Conservation (phyloP, 106 monocot species). For the Xerophyta viscosa region DNA sequence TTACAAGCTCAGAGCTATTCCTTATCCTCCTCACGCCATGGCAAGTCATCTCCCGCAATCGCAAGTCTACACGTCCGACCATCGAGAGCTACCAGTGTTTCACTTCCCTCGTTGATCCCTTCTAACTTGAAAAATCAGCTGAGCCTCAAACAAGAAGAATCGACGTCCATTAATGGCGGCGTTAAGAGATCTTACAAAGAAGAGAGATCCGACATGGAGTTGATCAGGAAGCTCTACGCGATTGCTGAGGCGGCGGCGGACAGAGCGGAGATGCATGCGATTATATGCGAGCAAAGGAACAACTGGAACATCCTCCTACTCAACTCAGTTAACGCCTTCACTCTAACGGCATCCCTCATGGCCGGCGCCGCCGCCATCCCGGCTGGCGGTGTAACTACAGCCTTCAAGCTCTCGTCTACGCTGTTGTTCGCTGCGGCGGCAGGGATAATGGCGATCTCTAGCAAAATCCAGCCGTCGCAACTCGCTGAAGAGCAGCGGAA, state of each 20-base stretch:
- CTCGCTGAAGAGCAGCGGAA: conserved; percentile 89
- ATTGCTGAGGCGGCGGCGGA: conserved; percentile 71
- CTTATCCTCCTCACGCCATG: no score
- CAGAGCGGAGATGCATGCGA: conserved; percentile 69
- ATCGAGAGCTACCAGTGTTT: no score
- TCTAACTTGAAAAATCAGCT: no score
- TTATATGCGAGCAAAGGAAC: conserved; percentile 64
- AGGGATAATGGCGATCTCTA: conserved; percentile 33
- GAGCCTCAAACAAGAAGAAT: no score
- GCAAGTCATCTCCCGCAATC: no score
- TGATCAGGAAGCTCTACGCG: conserved; percentile 26
- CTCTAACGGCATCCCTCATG: conserved; percentile 50
- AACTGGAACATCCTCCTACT: conserved; percentile 72
- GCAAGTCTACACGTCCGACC: no score
- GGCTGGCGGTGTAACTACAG: neutral
- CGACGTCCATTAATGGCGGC: no score
- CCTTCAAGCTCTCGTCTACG: conserved; percentile 41
- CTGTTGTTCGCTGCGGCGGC: conserved; percentile 30
- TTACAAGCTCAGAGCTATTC: no score
- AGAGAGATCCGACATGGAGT: neutral
- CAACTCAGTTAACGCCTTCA: conserved; percentile 44
- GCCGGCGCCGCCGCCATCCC: conserved; percentile 26
- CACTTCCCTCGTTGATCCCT: no score
- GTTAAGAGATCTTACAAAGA: no score
- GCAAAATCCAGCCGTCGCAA: conserved; percentile 90